Base-by-base conservation (phyloP, 768 basidiomycete genomes). In the Cystofilobasidium bisporidii region DNA sequence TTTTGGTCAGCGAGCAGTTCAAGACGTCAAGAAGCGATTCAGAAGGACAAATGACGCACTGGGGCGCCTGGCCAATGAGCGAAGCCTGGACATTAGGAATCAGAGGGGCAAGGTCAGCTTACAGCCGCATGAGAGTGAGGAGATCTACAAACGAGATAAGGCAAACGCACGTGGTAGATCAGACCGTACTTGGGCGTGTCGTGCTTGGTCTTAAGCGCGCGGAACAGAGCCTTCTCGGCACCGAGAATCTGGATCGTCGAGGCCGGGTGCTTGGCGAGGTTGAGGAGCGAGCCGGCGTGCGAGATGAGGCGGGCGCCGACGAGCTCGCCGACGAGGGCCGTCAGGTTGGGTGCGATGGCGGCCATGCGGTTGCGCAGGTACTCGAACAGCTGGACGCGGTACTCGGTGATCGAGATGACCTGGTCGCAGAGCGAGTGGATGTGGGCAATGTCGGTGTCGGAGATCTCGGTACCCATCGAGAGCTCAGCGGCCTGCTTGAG, bases 401-500 rank as follows among this genome's bases (percentile, higher is more conserved):
- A 99, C 67, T 86, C 83, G 43, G 92, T 86, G 77, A 99, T 98
- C 70, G 91, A 86, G 76, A 99, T 94, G 74, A 99, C 90, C 78
- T 99, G 96, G 78, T 99, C 96, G 76, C 93, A 97, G 40, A 99
- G 84, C 40, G 91, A 86, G 79, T 92, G 85, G 77, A 98, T 98
- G 81, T 99, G 94, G n/a, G 84, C 81, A 74, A 98, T 92, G 76
- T 99, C 96, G 61, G 86, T 85, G 71, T 97, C 92, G 63, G 92
- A 93, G 71, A 99, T 98, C 80, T 99, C 96, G 48, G 96, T 99
- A 73, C 96, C 96, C 96, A 99, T 99, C 41, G 92, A 96, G 70
- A 99, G 89, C 80, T 91, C 92, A 24, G 96, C 91, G 43, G 96
- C 93, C 36, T 88, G 87, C 80, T 96, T 98, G 70, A 99, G 81